Conservation (phyloP, 768 basidiomycete species). For the Ephemerocybe angulata region DNA sequence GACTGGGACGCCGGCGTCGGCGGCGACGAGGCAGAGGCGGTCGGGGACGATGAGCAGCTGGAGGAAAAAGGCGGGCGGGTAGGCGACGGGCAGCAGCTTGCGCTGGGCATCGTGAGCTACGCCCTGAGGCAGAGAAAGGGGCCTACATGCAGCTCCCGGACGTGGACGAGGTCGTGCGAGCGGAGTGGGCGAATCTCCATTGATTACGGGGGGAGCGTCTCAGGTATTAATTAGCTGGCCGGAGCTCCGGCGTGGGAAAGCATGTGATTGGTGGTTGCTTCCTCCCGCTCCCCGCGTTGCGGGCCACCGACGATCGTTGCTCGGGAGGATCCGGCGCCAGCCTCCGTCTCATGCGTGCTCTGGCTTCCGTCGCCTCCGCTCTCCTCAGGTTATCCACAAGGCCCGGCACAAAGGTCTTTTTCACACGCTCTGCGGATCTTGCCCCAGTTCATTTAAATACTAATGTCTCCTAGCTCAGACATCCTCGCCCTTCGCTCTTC, state of each 20-base stretch:
- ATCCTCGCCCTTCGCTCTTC: constrained; percentile 10
- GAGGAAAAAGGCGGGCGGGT: constrained; percentile 42
- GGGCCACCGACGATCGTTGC: not conserved
- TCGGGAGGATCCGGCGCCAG: not conserved
- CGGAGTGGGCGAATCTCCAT: constrained; percentile 26
- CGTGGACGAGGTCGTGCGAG: constrained; percentile 32
- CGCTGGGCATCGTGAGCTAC: constrained; percentile 20
- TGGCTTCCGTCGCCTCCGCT: not conserved
- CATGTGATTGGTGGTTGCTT: constrained; percentile 11
- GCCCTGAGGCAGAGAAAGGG: not conserved
- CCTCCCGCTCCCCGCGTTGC: constrained; percentile 1
- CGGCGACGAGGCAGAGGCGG: constrained; percentile 41
- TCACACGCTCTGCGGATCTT: constrained; percentile 16
- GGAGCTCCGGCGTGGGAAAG: constrained; percentile 1
- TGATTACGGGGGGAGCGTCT: constrained; percentile 14
- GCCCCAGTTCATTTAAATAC: constrained; percentile 11
- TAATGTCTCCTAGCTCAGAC: constrained; percentile 14
- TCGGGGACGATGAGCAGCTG: constrained; percentile 42
- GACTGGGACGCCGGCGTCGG: constrained; percentile 27
- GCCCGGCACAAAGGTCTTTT: constrained; percentile 20
- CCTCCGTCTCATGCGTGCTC: not conserved
- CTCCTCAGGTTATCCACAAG: not conserved
- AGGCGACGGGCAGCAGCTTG: constrained; percentile 35
- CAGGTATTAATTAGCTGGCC: not conserved
- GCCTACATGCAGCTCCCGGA: constrained; percentile 42